phyloP scores from a whole-genome alignment of 2,329 filamentous ascomycete species.

The Fusarium sp. region DNA sequence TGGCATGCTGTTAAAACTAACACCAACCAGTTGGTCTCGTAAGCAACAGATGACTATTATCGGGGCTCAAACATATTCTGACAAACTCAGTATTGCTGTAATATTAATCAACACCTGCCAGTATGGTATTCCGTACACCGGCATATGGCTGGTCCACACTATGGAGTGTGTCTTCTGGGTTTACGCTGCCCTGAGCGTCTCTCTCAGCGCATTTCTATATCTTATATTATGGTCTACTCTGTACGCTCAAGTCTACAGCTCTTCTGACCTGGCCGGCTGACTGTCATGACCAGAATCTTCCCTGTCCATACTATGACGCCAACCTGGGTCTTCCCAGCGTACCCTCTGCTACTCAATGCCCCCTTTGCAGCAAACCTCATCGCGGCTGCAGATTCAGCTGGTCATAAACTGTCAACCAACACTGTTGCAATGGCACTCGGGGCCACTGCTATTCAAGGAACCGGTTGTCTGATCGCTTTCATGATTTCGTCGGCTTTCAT shows the following conservation, averaged over 20 bases:
- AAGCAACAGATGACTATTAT: slow-evolving; percentile 29
- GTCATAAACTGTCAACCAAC: slow-evolving; percentile 45
- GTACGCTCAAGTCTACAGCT: slow-evolving; percentile 46
- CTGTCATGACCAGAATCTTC: slow-evolving; percentile 51
- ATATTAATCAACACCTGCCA: slow-evolving; percentile 81
- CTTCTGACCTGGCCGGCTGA: not conserved
- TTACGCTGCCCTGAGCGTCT: slow-evolving; percentile 73
- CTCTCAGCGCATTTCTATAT: slow-evolving; percentile 76
- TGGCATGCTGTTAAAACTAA: slow-evolving; percentile 10
- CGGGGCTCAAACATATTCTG: not conserved
- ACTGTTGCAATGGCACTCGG: slow-evolving; percentile 58
- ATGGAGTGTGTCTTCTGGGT: slow-evolving; percentile 80
- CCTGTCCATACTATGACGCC: slow-evolving; percentile 87
- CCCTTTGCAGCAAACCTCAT: slow-evolving; percentile 73
- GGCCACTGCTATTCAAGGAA: slow-evolving; percentile 62
- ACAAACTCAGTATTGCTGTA: slow-evolving; percentile 69
- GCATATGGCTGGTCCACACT: slow-evolving; percentile 66
- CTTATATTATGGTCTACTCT: slow-evolving; percentile 74
- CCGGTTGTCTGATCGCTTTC: slow-evolving; percentile 66
- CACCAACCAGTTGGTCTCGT: slow-evolving; percentile 54
- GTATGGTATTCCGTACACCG: slow-evolving; percentile 72
- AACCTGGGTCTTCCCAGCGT: slow-evolving; percentile 88
- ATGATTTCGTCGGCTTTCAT: slow-evolving; percentile 89
- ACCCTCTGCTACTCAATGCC: slow-evolving; percentile 80
- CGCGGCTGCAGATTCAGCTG: slow-evolving; percentile 47